A percentile compares a stretch with the other conserved stretches of the same genome.
Conservation (phyloP, 306 rosid species). For the Vigna reflexopilosa region DNA sequence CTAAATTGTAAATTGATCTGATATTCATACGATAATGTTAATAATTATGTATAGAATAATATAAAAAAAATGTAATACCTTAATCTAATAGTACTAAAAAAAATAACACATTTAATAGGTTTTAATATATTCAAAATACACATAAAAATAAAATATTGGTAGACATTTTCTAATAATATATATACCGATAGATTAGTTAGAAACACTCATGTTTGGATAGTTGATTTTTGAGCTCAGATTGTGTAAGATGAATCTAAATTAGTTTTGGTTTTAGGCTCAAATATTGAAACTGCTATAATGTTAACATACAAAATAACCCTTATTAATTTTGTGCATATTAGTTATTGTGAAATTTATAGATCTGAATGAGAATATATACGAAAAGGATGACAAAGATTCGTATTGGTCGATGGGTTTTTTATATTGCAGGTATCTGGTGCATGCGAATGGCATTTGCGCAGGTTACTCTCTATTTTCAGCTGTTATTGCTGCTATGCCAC, state of each 20-base stretch:
- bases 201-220: background rate
- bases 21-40: too few relatives aligned
- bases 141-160: too few relatives aligned
- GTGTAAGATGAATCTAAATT: background rate
- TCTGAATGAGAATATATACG: background rate
- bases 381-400: background rate
- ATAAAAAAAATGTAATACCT: too few relatives aligned
- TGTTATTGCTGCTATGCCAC: slow-evolving; percentile 64
- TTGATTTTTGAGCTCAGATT: background rate
- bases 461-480: slow-evolving; percentile 93
- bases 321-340: background rate
- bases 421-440: slow-evolving; percentile 81
- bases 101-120: too few relatives aligned
- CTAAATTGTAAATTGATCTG: too few relatives aligned
- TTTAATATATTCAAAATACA: too few relatives aligned
- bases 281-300: background rate
- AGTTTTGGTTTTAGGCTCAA: background rate
- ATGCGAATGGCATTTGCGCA: slow-evolving; percentile 90
- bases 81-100: too few relatives aligned
- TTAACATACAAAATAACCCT: background rate
- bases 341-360: background rate
- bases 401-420: background rate
- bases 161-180: background rate
- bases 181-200: background rate
- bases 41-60: too few relatives aligned